Evolutionary conservation across 805 yeast species (phyloP), one percentile per base, ranked within the genome.

Genomic region (Candida xiaguanensis): DNA sequence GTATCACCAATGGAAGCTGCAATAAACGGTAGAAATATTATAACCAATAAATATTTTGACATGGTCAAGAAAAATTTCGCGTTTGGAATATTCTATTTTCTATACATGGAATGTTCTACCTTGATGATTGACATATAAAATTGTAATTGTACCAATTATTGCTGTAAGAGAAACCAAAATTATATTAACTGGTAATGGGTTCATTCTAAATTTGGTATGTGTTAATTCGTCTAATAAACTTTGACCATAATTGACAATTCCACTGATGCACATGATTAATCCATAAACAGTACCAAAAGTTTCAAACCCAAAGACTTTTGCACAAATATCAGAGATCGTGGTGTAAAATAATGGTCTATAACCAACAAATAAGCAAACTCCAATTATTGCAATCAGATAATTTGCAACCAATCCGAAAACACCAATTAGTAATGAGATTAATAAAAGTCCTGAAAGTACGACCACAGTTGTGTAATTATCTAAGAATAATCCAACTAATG

Each of bases 301-400:
- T 49, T 76, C 80, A 46, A 74, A 70, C 1, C 84, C 83, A 54
- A 78, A 80, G 34, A 75, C 80, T 54, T 80, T 80, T 19, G 84
- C 80, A 50, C 81, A 76, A 51, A 67, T 72, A 51, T 76, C 82
- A 3, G 77, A 70, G 27, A 76, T 61, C 2, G 78, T 64, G n/a
- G 82, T 75, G 52, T 76, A 76, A 56, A 74, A 76, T 47, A 76
- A 74, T 26, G 81, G 82, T 53, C 82, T 65, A 60, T 71, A 76
- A 26, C 64, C 67, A 26, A 74, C 80, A 52, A 76, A 76, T 14
- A 75, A 37, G 27, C 67, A 51, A 22, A 76, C 72, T 45, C 74
- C 70, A 35, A 72, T 31, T 7, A 74, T 40, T 39, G 78, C 80
- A 2, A 69, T 46, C 18, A 45, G n/a, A 39, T 61, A 66, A 26